Evolutionary conservation across 768 basidiomycete genomes (phyloP), one percentile per base, ranked within the genome.

Genomic region (Mycena polygramma): DNA sequence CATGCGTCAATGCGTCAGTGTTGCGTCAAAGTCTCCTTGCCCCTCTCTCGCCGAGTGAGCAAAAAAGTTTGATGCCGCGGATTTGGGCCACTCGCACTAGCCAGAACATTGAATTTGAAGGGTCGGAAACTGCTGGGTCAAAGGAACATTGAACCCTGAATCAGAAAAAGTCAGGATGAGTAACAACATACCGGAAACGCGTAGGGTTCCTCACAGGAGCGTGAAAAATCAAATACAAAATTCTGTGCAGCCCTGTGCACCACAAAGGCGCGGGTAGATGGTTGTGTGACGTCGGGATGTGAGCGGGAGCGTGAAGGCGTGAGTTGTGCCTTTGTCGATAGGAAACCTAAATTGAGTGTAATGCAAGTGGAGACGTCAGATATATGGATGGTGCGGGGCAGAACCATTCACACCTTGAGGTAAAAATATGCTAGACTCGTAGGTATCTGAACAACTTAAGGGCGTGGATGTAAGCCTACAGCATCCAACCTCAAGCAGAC

Each of bases 121-220:
- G 51, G 22, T 52, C 24, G 13, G 26, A 52, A 52, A 26, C 13
- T 52, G 24, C 24, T 52, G 14, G 26, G 14, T 52, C 26, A 30
- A 52, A 52, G 51, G 51, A 30, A 24, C 26, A 52, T 24, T 52
- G 22, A 30, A 52, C 51, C 7, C 51, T 30, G 14, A 52, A 52
- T 52, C 51, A 52, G 51, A 26, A 52, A 52, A 52, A 26, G 51
- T 52, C 51, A 52, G 24, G 51, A 52, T 52, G 51, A 52, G 51
- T 11, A 52, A 52, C 51, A 52, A 52, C 51, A 52, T 52, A 30
- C 51, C 51, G 51, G 51, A 30, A 52, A 52, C 26, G 13, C 24
- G 51, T 8, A 52, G 51, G 26, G 26, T 52, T 52, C 51, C 51
- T 52, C 26, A 26, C 51, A 52, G 7, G 22, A 52, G 51, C 51